Base-by-base conservation (phyloP, 2,329 filamentous ascomycete species). In the Colletotrichum navitas region DNA sequence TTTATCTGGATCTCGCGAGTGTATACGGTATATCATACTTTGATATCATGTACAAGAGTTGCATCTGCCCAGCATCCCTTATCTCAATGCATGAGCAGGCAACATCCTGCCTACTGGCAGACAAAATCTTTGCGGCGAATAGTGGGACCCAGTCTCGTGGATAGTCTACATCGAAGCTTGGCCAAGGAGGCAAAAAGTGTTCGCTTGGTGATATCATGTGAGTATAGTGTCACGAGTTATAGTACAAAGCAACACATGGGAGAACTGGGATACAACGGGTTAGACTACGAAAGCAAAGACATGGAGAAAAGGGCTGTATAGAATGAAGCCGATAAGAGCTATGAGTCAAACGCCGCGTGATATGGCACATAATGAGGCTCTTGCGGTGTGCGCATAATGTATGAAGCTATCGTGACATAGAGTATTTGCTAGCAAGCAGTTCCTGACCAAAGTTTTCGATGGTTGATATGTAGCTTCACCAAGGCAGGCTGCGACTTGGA, bases 71-170 rank as follows among this genome's bases (percentile, higher is more conserved):
- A 62, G n/a, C 26, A 29, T 54, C 24, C 14, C 55, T 45, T 55
- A 24, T 63, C 55, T 56, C 26, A n/a, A 5, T 67, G 63, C 55
- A 70, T 70, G 54, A 56, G 49, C 24, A 34, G 26, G 8, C 63
- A 56, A n/a, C 24, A 21, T 51, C 47, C 14, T 18, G 21, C 18
- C 49, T 24, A 62, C n/a, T 32, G 43, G 39, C 55, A 56, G 3
- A 24, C 32, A 55, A 56, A 56, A 16, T 16, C 8, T 51, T 41
- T 56, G 21, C 26, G 34, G 41, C 24, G 47, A 21, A 47, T 18
- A 26, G 39, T 58, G 47, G 55, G 26, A 26, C 18, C 11, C 51
- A 32, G 34, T 51, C 10, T 32, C 34, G 34, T 49, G 26, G 34
- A 34, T 47, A 49, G 47, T 41, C 47, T 29, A 4, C 18, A 14